Conservation (phyloP, 345 rosid species). For the Carallia pectinifolia region DNA sequence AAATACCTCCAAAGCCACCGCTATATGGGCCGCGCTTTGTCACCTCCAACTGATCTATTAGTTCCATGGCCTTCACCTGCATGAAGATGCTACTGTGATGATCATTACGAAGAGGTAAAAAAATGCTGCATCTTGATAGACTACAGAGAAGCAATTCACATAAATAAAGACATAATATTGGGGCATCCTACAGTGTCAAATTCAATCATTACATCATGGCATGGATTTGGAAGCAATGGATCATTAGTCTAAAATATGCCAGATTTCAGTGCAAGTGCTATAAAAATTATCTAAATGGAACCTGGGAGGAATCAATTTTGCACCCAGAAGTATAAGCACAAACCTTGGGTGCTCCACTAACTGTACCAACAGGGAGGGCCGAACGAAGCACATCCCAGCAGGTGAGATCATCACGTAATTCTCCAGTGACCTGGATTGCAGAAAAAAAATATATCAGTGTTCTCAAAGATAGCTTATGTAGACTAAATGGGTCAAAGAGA, state of each 20-base stretch:
- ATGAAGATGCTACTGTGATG: slow-evolving; percentile 8
- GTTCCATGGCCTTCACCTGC: slow-evolving; percentile 83
- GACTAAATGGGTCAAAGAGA: neutral
- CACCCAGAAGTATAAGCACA: neutral
- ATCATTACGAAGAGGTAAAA: neutral
- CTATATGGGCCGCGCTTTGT: slow-evolving; percentile 84
- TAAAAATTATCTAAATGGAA: neutral
- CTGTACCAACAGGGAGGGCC: slow-evolving; percentile 90
- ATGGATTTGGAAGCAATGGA: neutral
- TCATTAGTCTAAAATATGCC: neutral
- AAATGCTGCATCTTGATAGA: neutral
- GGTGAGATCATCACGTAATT: slow-evolving; percentile 59
- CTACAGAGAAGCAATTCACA: neutral
- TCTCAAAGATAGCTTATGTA: neutral
- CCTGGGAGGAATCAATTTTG: neutral
- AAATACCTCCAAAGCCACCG: slow-evolving; percentile 82
- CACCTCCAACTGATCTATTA: slow-evolving; percentile 70
- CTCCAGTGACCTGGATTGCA: slow-evolving; percentile 72
- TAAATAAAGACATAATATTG: neutral
- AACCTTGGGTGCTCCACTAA: slow-evolving; percentile 92
- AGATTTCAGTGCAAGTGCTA: neutral
- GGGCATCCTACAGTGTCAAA: neutral
- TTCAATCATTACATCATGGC: too few relatives aligned
- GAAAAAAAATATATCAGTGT: neutral
- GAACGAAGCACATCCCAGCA: slow-evolving; percentile 82